Conservation (phyloP, 768 basidiomycete genomes). For the Agaricus sinodeliciosus region DNA sequence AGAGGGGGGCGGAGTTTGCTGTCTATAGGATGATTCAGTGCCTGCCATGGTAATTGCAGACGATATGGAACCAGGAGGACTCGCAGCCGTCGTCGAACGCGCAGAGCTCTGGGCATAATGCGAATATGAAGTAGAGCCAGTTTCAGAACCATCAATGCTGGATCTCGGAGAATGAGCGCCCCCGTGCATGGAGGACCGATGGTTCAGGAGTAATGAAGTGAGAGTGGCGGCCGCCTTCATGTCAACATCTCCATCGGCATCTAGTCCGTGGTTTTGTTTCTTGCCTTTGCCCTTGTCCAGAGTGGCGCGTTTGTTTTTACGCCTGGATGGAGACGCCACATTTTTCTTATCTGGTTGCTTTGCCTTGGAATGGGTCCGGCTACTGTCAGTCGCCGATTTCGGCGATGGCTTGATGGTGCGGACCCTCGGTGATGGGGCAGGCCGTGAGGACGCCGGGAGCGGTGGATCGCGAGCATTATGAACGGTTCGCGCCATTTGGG, state of each 20-base stretch:
- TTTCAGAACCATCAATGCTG: conserved; percentile 64
- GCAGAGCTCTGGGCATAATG: conserved; percentile 66
- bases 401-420: conserved; percentile 32
- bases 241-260: conserved; percentile 56
- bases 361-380: conserved; percentile 40
- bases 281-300: conserved; percentile 46
- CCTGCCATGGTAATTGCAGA: conserved; percentile 29
- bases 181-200: conserved; percentile 48
- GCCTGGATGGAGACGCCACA: conserved; percentile 31
- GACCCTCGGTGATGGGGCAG: conserved; percentile 36
- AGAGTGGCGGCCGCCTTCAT: conserved; percentile 82
- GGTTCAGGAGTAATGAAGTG: conserved; percentile 62
- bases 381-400: conserved; percentile 34
- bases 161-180: conserved; percentile 67
- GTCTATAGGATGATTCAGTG: conserved; percentile 25
- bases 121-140: conserved; percentile 53
- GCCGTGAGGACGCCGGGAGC: conserved; percentile 44
- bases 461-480: conserved; percentile 70
- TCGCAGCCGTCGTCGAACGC: conserved; percentile 37
- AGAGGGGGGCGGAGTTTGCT: conserved; percentile 33
- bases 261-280: conserved; percentile 27
- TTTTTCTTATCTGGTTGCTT: conserved; percentile 26
- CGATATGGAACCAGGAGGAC: conserved; percentile 31
- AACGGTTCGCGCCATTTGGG: conserved; percentile 74
- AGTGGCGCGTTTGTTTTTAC: conserved; percentile 33